Evolutionary conservation across 352 stramenopile species (phyloP), one percentile per base, ranked within the genome.

Genomic region (Aphanomyces cochlioides): DNA sequence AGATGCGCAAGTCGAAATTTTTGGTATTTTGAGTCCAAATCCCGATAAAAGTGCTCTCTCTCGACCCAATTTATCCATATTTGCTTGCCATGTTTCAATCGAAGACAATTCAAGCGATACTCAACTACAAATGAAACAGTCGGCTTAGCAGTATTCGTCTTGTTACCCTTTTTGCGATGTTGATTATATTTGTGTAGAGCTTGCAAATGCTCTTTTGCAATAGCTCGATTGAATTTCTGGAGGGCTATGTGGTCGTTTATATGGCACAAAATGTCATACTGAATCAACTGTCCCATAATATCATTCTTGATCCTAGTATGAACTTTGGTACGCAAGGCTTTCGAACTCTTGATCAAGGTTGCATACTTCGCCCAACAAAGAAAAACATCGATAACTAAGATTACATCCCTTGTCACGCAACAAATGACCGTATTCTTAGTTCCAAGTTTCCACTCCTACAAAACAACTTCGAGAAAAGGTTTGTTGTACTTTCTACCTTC

Each of bases 1-100:
- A 70, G 2, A 19, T 70, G 54, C 13, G 15, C 21, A 19, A 63
- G 12, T 7, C 64, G 64, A 53, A 70, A 70, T 6, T 34, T 21
- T 12, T 36, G 47, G 8, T 15, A 19, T 15, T 19, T 15, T 36
- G 39, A 38, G 13, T 6, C n/a, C 40, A 63, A 45, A 12, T 43
- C 39, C 8, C 28, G 19, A 21, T 7, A 6, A 19, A 64, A 63
- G 0, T 34, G 10, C 15, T 39, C 19, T 10, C 15, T 13, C 5
- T n/a, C 19, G 4, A 63, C 19, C 40, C n/a, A 19, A 7, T 63
- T 15, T 3, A 61, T 37, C 64, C 64, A 70, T n/a, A 4, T 17
- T 3, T 8, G 28, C 2, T 61, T 19, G 45, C 37, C 64, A 63
- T 50, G 12, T 50, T 45, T 38, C 36, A 12, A 19, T 7, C 57